These are phyloP conservation scores for Hypomontagnella submonticulosa DNA, from an alignment of 495 filamentous ascomycete species.

Conservation along the genomic window DNA sequence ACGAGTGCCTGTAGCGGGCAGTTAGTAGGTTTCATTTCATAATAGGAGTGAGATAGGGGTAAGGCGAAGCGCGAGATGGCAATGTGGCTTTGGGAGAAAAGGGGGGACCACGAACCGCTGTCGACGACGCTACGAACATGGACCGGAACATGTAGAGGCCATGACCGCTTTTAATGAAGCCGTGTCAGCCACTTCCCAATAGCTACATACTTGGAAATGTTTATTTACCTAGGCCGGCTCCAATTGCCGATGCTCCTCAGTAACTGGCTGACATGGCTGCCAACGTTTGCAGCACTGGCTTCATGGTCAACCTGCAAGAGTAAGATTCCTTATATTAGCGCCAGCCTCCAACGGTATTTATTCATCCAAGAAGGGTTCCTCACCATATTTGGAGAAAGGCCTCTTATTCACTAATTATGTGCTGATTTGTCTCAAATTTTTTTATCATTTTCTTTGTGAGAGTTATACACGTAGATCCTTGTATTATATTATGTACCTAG, in stretches of 20 bases:
- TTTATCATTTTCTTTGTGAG: background rate
- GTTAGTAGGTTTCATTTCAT: background rate
- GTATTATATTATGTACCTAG: too few species aligned
- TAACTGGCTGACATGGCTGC: conserved; percentile 37
- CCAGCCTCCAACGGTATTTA: too few species aligned
- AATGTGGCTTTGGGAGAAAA: background rate
- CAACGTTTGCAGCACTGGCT: conserved; percentile 20
- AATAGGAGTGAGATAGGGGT: background rate
- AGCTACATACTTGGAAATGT: background rate
- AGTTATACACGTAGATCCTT: background rate
- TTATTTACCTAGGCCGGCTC: conserved; percentile 35
- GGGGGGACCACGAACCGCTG: conserved; percentile 22
- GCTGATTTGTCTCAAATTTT: background rate
- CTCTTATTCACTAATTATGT: background rate
- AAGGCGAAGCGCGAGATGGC: background rate
- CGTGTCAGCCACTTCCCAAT: conserved; percentile 9
- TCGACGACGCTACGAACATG: conserved; percentile 34
- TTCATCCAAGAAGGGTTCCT: too few species aligned
- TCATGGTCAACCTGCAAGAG: conserved; percentile 27
- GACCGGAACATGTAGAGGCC: conserved; percentile 40
- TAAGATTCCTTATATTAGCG: background rate
- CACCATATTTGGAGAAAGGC: too few species aligned
- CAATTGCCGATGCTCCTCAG: conserved; percentile 37
- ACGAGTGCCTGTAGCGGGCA: conserved; percentile 29
- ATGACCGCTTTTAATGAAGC: conserved; percentile 20